Evolutionary conservation across 2,329 filamentous ascomycete genomes (phyloP).

Genomic region (Akanthomyces muscarius): DNA sequence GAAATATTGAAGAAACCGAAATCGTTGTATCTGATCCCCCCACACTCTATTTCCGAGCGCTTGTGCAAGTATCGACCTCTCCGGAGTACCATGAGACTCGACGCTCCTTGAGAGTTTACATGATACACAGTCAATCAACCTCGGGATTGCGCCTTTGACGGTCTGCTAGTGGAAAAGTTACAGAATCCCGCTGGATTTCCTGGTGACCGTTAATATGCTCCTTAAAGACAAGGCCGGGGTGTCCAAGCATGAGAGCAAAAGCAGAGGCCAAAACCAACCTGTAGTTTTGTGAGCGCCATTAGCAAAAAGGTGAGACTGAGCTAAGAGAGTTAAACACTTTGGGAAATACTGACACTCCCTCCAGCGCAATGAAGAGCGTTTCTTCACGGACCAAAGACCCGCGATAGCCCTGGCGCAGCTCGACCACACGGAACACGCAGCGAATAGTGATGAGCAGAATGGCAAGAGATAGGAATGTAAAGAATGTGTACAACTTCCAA

Average conservation of each 20-base stretch:
- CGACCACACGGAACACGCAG: constrained; percentile 61
- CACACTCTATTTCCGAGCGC: no score
- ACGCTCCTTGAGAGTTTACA: neutral
- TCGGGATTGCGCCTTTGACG: neutral
- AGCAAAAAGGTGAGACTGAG: neutral
- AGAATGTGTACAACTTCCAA: constrained; percentile 40
- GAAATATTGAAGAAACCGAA: no score
- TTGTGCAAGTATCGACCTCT: neutral
- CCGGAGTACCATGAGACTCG: neutral
- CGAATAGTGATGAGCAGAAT: constrained; percentile 59
- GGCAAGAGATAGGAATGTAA: constrained; percentile 46
- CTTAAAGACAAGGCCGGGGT: neutral
- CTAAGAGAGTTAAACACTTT: neutral
- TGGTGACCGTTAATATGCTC: neutral
- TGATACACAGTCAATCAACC: neutral
- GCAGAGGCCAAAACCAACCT: neutral
- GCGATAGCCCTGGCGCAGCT: constrained; percentile 59
- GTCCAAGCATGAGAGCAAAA: constrained; percentile 2
- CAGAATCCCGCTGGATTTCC: neutral
- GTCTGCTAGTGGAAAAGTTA: neutral
- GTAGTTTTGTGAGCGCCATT: neutral
- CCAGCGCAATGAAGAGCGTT: constrained; percentile 26
- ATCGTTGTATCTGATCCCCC: no score
- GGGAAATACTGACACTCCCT: constrained; percentile 13
- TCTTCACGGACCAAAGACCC: constrained; percentile 53